phyloP scores from a whole-genome alignment of 75 land plant species.

The Sequoiadendron giganteum region DNA sequence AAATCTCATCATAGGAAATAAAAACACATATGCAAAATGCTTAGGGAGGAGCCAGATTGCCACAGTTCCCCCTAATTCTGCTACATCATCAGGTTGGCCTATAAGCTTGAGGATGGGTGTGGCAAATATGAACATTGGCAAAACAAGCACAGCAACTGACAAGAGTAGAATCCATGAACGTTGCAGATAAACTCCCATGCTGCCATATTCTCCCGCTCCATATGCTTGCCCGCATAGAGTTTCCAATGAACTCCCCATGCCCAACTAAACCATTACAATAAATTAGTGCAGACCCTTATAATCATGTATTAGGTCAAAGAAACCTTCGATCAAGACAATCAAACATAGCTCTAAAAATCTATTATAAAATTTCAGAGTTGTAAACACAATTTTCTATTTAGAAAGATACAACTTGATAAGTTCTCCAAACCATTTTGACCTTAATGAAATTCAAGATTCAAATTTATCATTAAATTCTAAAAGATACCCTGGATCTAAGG shows the following conservation, averaged over 20 bases:
- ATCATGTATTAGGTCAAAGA: too few species aligned
- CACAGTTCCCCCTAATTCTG: constrained; percentile 7
- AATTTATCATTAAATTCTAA: too few species aligned
- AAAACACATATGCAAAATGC: background rate
- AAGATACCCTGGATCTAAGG: too few species aligned
- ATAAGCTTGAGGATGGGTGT: constrained; percentile 21
- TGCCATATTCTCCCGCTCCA: constrained; percentile 44
- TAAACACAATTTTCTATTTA: too few species aligned
- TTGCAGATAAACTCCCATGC: constrained; percentile 56
- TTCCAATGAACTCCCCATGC: constrained; percentile 55
- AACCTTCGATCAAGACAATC: too few species aligned
- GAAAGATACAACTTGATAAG: too few species aligned
- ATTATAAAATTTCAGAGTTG: too few species aligned
- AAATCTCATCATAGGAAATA: too few species aligned
- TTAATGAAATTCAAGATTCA: too few species aligned
- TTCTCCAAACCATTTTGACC: too few species aligned
- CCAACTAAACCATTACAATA: constrained; percentile 29
- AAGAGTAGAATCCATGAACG: constrained; percentile 41
- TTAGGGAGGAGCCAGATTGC: constrained; percentile 8
- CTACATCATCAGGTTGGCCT: constrained; percentile 33
- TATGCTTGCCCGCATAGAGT: constrained; percentile 62
- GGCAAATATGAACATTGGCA: constrained; percentile 33
- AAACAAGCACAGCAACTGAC: constrained; percentile 10
- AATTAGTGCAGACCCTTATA: too few species aligned
- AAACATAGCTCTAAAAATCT: too few species aligned